Evolutionary conservation across 371 early-diverging fungal species (phyloP), one percentile per base, ranked within the genome.

Genomic region (Gilbertella persicaria): DNA sequence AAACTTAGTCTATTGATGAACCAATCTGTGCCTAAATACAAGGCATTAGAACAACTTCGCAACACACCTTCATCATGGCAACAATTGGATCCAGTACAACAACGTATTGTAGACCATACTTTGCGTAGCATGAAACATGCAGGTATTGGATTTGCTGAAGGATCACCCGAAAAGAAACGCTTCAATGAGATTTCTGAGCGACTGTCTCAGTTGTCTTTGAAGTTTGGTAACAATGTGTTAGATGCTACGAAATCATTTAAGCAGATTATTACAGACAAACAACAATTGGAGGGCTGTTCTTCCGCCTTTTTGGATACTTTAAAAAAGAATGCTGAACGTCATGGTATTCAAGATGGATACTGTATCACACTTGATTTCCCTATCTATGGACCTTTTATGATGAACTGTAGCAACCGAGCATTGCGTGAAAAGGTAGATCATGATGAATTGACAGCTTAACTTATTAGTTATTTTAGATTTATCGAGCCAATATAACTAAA

Each of bases 161-260:
- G 73, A 1, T 67, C 82, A 2, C 61, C 71, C 8, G 79, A 84
- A 45, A 72, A 75, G 53, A 69, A 65, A 23, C 67, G 82, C 12
- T 84, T 81, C 44, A 83, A 82, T 35, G 79, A 79, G 45, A 79
- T 84, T 19, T 78, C 77, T 16, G 81, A 81, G 35, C 71, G 76
- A 13, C 56, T 80, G 45, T 84, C 87, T 0, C 70, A 79, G 29
- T 57, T 86, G 8, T 80, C 79, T 1, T 67, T 81, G 24, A 62
- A 56, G 13, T 86, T 86, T 60, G 69, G 75, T 35, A 84, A 86
- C 55, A 77, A 86, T 51, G 73, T 82, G 0, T 66, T 80, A 57
- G 87, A 86, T 62, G 82, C 82, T 4, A 84, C 85, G n/a, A 84
- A 83, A 40, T 71, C 76, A 3, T 86, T 74, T 58, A 73, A 71